Evolutionary conservation across 345 rosid genomes (phyloP), one percentile per base, ranked within the genome.

Genomic region (Murraya koenigii): DNA sequence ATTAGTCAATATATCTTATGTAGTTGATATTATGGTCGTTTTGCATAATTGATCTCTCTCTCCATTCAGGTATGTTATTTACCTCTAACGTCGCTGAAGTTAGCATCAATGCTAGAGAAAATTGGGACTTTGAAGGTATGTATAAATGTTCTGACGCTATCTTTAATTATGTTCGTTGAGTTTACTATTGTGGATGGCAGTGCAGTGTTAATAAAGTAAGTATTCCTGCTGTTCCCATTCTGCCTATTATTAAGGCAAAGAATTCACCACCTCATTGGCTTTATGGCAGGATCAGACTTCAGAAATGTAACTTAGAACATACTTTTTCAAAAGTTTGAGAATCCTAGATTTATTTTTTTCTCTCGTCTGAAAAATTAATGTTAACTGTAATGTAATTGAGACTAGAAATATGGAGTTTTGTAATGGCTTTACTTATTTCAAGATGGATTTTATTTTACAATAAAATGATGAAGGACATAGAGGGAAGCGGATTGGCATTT

Each of bases 21-120:
- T 23, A 38, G 70, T 36, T 71, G 64, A 76, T 2, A 41, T 1
- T 30, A 8, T 8, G 62, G 19, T 80, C 28, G 30, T 39, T 65
- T 44, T 9, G 4, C 1, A 17, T 25, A 30, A 38, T 33, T 66
- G 30, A 66, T 74, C 17, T 22, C 38, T 38, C 47, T 69, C 20
- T 49, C 38, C 64, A 25, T 84, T 81, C 90, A 94, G 98, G 83
- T 77, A 55, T 75, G 74, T 79, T 83, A 82, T 85, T 84, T 79
- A 13, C 95, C 98, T 66, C 54, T 91, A 74, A 56, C 81, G 20
- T 82, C 92, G 55, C 80, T 91, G 83, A 91, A 83, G 82, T 85
- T 96, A 67, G 89, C 95, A 77, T 77, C 94, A 17, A 79, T 87
- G 91, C 84, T 96, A 62, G 89, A 77, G 78, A 88, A 85, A 87